Evolutionary conservation across 1,284 basidiomycete species (phyloP).

Genomic region (Trichosporon ovoides): DNA sequence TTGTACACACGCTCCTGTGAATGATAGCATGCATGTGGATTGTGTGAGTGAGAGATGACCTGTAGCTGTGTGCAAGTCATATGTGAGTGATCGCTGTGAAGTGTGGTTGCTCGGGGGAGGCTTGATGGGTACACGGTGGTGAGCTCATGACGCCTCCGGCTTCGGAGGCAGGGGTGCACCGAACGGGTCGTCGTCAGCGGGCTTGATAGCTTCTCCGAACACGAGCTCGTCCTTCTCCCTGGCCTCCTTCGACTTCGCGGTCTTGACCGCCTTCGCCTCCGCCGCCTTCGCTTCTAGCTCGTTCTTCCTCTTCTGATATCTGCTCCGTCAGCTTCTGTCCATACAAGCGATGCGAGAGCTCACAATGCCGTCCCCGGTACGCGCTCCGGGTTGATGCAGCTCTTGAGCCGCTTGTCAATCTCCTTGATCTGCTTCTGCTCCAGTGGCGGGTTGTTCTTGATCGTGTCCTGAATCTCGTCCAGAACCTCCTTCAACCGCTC

Average conservation of each 20-base stretch:
- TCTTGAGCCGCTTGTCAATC: constrained; percentile 72
- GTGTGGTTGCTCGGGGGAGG: too few species aligned
- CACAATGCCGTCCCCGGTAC: constrained; percentile 72
- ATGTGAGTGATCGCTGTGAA: too few species aligned
- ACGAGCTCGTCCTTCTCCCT: constrained; percentile 25
- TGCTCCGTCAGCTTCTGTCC: constrained; percentile 22
- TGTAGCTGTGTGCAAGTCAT: too few species aligned
- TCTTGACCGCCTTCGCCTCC: constrained; percentile 37
- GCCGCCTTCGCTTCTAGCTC: constrained; percentile 40
- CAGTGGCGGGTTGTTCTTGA: constrained; percentile 57
- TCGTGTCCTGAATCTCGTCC: constrained; percentile 57
- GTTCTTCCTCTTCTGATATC: constrained; percentile 47
- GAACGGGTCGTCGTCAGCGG: constrained; percentile 4
- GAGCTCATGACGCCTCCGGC: not conserved
- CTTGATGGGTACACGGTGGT: too few species aligned
- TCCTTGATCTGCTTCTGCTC: constrained; percentile 77
- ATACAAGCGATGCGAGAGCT: too few species aligned
- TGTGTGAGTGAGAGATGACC: not conserved
- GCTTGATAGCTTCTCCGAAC: constrained; percentile 28
- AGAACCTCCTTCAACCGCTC: constrained; percentile 51
- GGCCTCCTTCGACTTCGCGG: constrained; percentile 23
- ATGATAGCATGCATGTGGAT: not conserved
- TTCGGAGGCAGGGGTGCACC: not conserved
- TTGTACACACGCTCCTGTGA: not conserved
- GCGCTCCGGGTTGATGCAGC: constrained; percentile 91